Base-by-base conservation (phyloP, 2,329 filamentous ascomycete species). In the Aureobasidium sp. region DNA sequence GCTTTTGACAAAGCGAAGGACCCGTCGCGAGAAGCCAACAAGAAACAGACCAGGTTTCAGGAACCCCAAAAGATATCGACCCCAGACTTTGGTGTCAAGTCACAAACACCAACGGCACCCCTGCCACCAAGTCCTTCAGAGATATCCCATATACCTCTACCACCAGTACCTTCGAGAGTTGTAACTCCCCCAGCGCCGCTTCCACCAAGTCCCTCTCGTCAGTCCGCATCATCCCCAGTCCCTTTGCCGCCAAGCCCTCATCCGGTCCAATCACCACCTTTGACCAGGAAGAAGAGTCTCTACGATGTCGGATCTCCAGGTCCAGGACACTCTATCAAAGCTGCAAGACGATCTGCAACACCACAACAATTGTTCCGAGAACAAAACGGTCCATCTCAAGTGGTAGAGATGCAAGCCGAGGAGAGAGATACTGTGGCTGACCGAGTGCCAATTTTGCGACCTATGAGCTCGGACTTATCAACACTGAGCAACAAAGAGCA, bases 271-370 rank as follows among this genome's bases (percentile, higher is more conserved):
- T 48, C 54, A 10, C 32, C 54, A n/a, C 42, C 42, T 11, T 16
- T 53, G 32, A 55, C 42, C 6, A 32, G 49, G 13, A 55, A 61
- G 36, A 68, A 69, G 64, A 74, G 74, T 9, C 63, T 72, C 32
- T 72, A 71, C 16, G 75, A 78, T 63, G 67, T 75, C 34, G 75
- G 75, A 30, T 61, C 59, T 27, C 59, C 48, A 13, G 69, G 70
- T 27, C 73, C 73, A 48, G 75, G 76, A 25, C 72, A 71, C 63
- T 72, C 72, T 44, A 69, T 73, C 54, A 78, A 78, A 64, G 67
- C 72, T 15, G 71, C 62, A 64, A 70, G 67, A 61, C 66, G 73
- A 62, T 71, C 72, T 63, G 69, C 71, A 64, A 72, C 72, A 49
- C 70, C 73, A 11, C 71, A 74, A 59, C 72, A 76, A 67, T 63